Base-by-base conservation (phyloP, 1,284 basidiomycete genomes). In the Sanguinoderma infundibulare region DNA sequence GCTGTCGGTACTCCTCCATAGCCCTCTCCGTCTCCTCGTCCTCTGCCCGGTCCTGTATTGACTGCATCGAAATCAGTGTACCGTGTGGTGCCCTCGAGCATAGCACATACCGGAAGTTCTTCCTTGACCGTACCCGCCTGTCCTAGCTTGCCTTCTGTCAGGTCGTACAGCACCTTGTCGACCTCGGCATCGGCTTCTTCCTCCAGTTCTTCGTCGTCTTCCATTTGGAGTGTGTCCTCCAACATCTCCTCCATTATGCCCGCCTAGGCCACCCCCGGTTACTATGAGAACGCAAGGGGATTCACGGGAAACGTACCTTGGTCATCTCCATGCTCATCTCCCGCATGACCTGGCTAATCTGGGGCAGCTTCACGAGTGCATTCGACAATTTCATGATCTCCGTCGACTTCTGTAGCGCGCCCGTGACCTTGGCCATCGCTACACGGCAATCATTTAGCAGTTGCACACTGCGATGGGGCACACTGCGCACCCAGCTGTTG, bases 311-410 rank as follows among this genome's bases (percentile, higher is more conserved):
- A 55, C 75, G 24, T 62, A 92, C 95, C 86, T 98, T 98, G 67
- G 94, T 98, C 96, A 99, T 98, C 77, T 99, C 97, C 87, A 96
- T 94, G 70, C 91, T 94, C 95, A 99, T 97, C 72, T 98, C 92
- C 32, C 95, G 87, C 98, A 99, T 99, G 0, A 88, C 86, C 66
- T 89, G 90, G 74, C 89, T 93, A 57, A 99, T 87, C 74, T 99
- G 94, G 17, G 98, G 98, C 36, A 99, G 81, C 73, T 90, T 96
- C 70, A 99, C 83, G 49, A 99, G 85, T 51, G 90, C 82, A 77
- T 98, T 99, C 4, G 96, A 97, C 35, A 96, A 83, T 79, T 94
- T 99, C 97, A 99, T 99, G 66, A 99, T 98, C 77, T 99, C 97
- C 1, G 97, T 96, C 10, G 95, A 97, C 77, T 96, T 98, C 78